Evolutionary conservation across 148 eudicot species (phyloP).

Genomic region (Polygonum maritimum): DNA sequence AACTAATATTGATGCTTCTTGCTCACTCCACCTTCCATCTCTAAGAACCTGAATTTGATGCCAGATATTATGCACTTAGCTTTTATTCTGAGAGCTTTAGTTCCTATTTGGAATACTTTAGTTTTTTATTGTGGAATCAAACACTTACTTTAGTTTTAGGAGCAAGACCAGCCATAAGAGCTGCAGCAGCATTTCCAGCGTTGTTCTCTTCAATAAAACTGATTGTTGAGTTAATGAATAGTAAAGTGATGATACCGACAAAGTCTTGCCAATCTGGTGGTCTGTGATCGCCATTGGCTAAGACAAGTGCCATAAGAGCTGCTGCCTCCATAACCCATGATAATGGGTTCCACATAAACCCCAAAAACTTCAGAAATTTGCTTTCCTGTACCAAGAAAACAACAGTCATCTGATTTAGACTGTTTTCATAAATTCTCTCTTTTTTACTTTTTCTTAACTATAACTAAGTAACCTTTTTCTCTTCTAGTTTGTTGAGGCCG

Average conservation of each 20-base stretch:
- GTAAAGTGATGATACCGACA: conserved; percentile 47
- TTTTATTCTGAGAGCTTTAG: background rate
- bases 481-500: conserved; percentile 68
- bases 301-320: conserved; percentile 49
- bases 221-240: conserved; percentile 57
- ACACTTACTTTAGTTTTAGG: conserved; percentile 53
- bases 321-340: conserved; percentile 73
- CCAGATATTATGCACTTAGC: background rate
- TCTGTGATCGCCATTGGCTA: conserved; percentile 50
- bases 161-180: conserved; percentile 75
- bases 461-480: conserved; percentile 40
- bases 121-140: background rate
- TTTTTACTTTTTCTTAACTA: background rate
- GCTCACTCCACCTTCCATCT: conserved; percentile 60
- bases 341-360: conserved; percentile 70
- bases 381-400: conserved; percentile 29
- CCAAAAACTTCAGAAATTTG: conserved; percentile 47
- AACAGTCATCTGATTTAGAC: background rate
- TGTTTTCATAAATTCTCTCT: background rate
- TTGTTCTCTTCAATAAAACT: conserved; percentile 75
- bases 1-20: conserved; percentile 53
- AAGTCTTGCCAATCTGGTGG: conserved; percentile 72
- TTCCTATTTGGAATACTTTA: background rate
- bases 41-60: conserved; percentile 36
- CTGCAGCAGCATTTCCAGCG: conserved; percentile 71